phyloP scores from a whole-genome alignment of 371 early-diverging fungal genomes.

The Apophysomyces ossiformis region DNA sequence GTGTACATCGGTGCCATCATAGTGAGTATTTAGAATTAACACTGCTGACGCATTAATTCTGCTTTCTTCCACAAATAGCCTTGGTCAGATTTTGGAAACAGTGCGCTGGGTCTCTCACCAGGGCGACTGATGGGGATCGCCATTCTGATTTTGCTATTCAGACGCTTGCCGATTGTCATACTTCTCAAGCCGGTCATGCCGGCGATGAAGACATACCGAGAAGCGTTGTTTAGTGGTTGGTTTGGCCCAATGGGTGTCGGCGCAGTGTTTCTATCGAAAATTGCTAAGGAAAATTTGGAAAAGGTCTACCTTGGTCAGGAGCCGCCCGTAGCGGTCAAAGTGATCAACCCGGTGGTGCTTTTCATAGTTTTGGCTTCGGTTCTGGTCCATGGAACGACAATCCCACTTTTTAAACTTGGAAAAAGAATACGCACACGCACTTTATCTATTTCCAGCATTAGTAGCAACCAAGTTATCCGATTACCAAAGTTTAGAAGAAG shows the following conservation, averaged over 20 bases:
- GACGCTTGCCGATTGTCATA: slow-evolving; percentile 84
- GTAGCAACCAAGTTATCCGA: slow-evolving; percentile 28
- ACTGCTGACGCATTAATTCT: background rate
- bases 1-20: slow-evolving; percentile 91
- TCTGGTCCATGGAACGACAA: slow-evolving; percentile 84
- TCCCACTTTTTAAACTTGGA: slow-evolving; percentile 71
- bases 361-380: slow-evolving; percentile 83
- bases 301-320: slow-evolving; percentile 36
- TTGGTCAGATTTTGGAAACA: slow-evolving; percentile 67
- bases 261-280: slow-evolving; percentile 81
- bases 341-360: slow-evolving; percentile 68
- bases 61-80: slow-evolving; percentile 50
- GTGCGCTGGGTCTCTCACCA: slow-evolving; percentile 49
- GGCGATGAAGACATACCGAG: slow-evolving; percentile 72
- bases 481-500: slow-evolving; percentile 28
- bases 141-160: slow-evolving; percentile 75
- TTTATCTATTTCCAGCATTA: slow-evolving; percentile 39
- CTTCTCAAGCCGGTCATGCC: slow-evolving; percentile 71
- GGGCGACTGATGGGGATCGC: slow-evolving; percentile 75
- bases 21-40: slow-evolving; percentile 27
- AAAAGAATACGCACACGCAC: slow-evolving; percentile 47
- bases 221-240: slow-evolving; percentile 96
- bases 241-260: slow-evolving; percentile 93
- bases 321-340: slow-evolving; percentile 30
- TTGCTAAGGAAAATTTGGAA: slow-evolving; percentile 60